phyloP scores from a whole-genome alignment of 139 green algal species.

The Gonium pectorale region DNA sequence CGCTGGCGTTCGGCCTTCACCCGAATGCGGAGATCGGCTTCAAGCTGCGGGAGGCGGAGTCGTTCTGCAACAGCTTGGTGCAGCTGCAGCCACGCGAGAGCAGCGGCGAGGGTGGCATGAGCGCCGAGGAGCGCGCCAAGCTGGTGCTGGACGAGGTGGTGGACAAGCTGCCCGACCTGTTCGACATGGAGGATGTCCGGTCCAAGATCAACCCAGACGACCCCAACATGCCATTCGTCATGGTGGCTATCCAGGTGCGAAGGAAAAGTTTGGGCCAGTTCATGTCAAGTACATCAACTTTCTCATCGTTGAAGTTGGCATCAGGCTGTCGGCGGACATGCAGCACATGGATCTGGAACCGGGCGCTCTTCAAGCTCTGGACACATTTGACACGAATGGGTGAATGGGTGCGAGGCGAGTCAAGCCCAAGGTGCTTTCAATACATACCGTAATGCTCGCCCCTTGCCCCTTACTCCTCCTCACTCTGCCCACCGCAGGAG shows the following conservation, averaged over 20 bases:
- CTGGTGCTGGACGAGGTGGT: constrained; percentile 88
- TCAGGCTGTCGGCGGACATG: too few relatives aligned
- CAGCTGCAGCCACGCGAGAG: constrained; percentile 81
- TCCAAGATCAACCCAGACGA: constrained; percentile 83
- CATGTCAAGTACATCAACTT: too few relatives aligned
- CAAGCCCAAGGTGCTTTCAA: too few relatives aligned
- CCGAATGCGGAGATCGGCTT: constrained; percentile 95
- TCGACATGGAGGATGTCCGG: constrained; percentile 91
- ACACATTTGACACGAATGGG: too few relatives aligned
- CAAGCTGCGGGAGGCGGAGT: constrained; percentile 88
- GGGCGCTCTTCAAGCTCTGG: too few relatives aligned
- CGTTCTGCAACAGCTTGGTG: constrained; percentile 80
- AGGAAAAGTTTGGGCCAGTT: too few relatives aligned
- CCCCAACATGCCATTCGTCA: constrained; percentile 87
- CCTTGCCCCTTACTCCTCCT: not conserved
- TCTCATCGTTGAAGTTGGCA: too few relatives aligned
- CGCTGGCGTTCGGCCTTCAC: constrained; percentile 90
- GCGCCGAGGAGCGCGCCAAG: constrained; percentile 87
- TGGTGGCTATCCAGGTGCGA: constrained; percentile 92
- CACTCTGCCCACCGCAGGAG: constrained; percentile 69
- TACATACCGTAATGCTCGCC: too few relatives aligned
- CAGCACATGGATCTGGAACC: too few relatives aligned
- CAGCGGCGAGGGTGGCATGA: constrained; percentile 74
- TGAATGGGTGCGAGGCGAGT: too few relatives aligned
- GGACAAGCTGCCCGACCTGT: constrained; percentile 86